Conservation (phyloP, 139 green algal species). For the Chlamydomonas sp. region DNA sequence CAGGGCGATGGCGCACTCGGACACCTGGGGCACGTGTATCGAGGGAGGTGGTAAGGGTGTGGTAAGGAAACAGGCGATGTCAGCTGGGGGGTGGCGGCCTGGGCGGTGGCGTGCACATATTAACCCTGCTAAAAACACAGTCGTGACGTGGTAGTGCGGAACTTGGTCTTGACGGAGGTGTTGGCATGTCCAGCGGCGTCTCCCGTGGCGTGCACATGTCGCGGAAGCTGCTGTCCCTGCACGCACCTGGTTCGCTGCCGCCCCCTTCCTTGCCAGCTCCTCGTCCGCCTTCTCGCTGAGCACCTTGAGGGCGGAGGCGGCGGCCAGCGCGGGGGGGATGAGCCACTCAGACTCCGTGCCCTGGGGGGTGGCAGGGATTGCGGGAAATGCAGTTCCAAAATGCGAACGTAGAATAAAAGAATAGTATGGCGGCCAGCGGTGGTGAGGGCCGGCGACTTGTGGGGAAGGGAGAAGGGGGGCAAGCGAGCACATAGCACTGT, state of each 20-base stretch:
- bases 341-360: constrained; percentile 46
- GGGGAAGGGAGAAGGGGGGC: no score
- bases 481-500: no score
- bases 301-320: constrained; percentile 38
- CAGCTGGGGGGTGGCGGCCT: not conserved
- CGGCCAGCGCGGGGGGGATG: constrained; percentile 38
- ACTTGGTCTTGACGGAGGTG: no score
- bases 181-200: no score
- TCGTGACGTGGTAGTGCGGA: no score
- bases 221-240: no score
- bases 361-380: not conserved
- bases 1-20: constrained; percentile 49
- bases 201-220: not conserved
- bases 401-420: no score
- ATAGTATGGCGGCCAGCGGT: no score
- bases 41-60: not conserved
- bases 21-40: constrained; percentile 13
- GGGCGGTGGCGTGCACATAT: not conserved
- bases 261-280: constrained; percentile 24
- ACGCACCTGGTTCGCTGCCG: constrained; percentile 26
- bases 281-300: constrained; percentile 38
- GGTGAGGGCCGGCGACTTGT: no score
- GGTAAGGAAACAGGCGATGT: not conserved
- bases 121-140: no score
- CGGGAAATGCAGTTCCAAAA: no score